Evolutionary conservation across 805 yeast species (phyloP), one percentile per base, ranked within the genome.

Genomic region (Spathaspora girioi): DNA sequence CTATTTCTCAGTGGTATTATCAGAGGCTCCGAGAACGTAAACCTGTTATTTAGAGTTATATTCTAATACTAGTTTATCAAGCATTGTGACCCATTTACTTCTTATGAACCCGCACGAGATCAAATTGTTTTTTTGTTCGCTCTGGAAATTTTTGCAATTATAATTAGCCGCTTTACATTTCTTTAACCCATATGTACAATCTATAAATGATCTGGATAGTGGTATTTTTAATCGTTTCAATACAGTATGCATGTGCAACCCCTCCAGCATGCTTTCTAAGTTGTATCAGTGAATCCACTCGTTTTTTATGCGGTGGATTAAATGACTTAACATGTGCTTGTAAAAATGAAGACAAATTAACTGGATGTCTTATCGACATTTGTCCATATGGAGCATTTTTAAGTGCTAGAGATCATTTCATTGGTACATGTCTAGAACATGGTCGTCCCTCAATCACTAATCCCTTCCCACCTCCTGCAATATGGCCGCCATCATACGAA

Each of bases 221-320:
- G 5, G 14, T 35, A 14, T n/a, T 35, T 11, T n/a, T 35, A 35
- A 35, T 35, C 17, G 40, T 11, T n/a, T 35, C 8, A 14, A 35
- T 35, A 35, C 15, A 35, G 14, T 35, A 14, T 15, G 40, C 40
- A 3, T 14, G 15, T 9, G 3, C 78, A 18, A 75, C 81, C 0
- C 81, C 82, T 2, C 83, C 82, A 9, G 80, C 81, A 9, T 79
- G 83, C 56, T 73, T 77, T 54, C 55, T 78, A 17, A 56, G 72
- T 38, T 79, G 83, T 58, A 54, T 75, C 40, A 68, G 67, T 49
- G 69, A 61, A 18, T 60, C 76, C 5, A 55, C 80, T 11, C 60
- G 61, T 26, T 52, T 63, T 54, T 35, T 32, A 17, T 75, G 80
- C 55, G 62, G 63, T 1, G 55, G 50, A 3, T 75, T 68, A 32